Evolutionary conservation across 371 early-diverging fungal genomes (phyloP), one percentile per base, ranked within the genome.

Genomic region (Conidiobolus coronatus): DNA sequence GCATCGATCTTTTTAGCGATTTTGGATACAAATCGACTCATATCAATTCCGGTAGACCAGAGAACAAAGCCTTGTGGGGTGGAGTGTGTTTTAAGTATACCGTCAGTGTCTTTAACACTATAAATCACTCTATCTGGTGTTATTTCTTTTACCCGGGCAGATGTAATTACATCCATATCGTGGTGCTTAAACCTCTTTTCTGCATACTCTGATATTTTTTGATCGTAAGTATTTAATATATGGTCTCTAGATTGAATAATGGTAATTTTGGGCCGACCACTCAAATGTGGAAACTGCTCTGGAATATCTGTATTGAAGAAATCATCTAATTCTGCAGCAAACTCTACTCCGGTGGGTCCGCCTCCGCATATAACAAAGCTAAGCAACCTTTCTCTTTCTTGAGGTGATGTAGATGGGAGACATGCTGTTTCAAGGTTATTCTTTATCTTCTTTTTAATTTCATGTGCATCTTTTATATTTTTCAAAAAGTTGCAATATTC

Each of bases 311-410:
- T 87, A 12, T 68, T 68, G 41, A 87, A 54, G 62, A 83, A 76
- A 52, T 90, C 91, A 48, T 77, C 73, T 41, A 87, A 57, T 54
- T 86, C 88, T 2, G 81, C 81, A 1, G 82, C 76, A 66, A 81
- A 81, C 58, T 84, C 81, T 15, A 77, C 74, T 23, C 81, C 67
- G 43, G 59, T 59, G 1, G 59, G 58, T 48, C 88, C 88, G 34
- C 86, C 86, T 44, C 88, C 85, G 42, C 81, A 74, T 20, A 83
- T 71, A 2, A 86, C 85, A 66, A 89, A 81, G 41, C 81, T 79
- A 49, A 95, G 64, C 24, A 92, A 57, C 20, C 81, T 69, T 23
- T 74, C 68, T 45, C 79, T 66, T 52, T 93, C 89, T 24, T 72
- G 72, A 0, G 70, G 73, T 0, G 70, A 64, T 29, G 68, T 79